Percentiles rank a stretch among this genome's conserved stretches.
phyloP scores from a whole-genome alignment of 2,329 filamentous ascomycete species.

The Cercospora sp. region DNA sequence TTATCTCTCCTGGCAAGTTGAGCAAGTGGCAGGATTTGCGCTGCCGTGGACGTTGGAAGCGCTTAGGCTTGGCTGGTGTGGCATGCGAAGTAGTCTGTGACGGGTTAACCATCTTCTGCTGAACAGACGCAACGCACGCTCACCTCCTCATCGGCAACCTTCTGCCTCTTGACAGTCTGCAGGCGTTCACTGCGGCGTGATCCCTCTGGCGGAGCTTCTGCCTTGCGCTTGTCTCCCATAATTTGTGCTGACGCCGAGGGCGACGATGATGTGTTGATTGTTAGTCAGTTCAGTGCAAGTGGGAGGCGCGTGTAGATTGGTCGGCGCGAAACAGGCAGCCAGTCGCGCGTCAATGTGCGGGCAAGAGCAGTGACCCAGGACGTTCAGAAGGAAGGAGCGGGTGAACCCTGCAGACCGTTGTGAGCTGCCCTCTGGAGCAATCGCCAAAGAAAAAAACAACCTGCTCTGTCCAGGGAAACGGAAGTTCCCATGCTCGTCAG shows the following conservation, averaged over 20 bases:
- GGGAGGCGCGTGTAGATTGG: not conserved
- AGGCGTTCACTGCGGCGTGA: slow-evolving; percentile 17
- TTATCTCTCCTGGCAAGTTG: slow-evolving; percentile 17
- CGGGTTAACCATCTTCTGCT: not conserved
- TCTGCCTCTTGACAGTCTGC: slow-evolving; percentile 9
- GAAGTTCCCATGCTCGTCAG: not conserved
- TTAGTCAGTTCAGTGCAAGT: not conserved
- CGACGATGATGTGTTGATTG: not conserved
- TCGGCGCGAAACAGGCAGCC: not conserved
- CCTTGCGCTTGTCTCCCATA: slow-evolving; percentile 8
- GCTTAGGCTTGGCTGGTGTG: slow-evolving; percentile 6
- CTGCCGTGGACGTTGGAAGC: slow-evolving; percentile 17
- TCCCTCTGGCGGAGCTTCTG: not conserved
- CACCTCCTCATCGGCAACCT: slow-evolving; percentile 6
- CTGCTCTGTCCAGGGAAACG: not conserved
- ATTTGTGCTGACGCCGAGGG: not conserved
- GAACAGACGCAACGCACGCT: not conserved
- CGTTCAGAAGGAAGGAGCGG: not conserved
- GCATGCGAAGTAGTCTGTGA: not conserved
- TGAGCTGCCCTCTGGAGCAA: not conserved
- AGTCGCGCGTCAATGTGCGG: not conserved
- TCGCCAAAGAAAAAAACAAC: not conserved
- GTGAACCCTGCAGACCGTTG: not conserved
- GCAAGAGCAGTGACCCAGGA: not conserved
- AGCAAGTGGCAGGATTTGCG: slow-evolving; percentile 15